phyloP scores from a whole-genome alignment of 441 rosid species.

The Capsella rubella region DNA sequence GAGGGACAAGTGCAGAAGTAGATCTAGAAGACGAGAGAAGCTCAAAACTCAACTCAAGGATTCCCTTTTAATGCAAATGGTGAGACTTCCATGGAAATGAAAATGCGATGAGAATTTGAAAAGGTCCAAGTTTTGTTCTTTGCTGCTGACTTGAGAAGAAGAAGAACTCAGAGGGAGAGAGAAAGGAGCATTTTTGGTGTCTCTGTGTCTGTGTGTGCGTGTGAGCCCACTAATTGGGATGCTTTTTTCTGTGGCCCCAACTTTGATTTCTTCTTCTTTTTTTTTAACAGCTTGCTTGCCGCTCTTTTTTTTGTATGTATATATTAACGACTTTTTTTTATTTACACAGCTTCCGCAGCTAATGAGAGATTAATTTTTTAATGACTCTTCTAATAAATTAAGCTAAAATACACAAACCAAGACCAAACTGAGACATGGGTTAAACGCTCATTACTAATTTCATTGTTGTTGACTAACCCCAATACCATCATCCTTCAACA shows the following conservation, averaged over 20 bases:
- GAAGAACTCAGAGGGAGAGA: background rate
- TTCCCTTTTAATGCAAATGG: background rate
- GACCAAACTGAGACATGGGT: background rate
- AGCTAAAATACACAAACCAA: background rate
- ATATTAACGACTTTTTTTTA: conserved; percentile 1
- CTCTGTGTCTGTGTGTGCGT: background rate
- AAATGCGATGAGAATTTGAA: conserved; percentile 35
- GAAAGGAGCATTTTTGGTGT: background rate
- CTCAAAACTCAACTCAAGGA: background rate
- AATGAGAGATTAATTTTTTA: background rate
- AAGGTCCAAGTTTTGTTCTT: conserved; percentile 29
- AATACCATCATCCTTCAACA: too few relatives aligned
- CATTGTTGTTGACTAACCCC: background rate
- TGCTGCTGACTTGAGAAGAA: conserved; percentile 38
- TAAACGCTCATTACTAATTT: background rate
- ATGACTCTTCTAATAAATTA: too few relatives aligned
- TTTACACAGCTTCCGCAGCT: conserved; percentile 6
- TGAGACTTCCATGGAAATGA: conserved; percentile 11
- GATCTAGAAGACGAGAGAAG: conserved; percentile 30
- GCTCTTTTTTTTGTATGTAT: conserved; percentile 4
- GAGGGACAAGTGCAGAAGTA: background rate
- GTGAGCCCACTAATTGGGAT: conserved; percentile 40
- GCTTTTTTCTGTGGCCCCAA: conserved; percentile 25
- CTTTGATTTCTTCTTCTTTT: background rate
- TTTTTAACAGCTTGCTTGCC: conserved; percentile 35